Base-by-base conservation (phyloP, 2,329 filamentous ascomycete species). In the Pseudogymnoascus sp. region DNA sequence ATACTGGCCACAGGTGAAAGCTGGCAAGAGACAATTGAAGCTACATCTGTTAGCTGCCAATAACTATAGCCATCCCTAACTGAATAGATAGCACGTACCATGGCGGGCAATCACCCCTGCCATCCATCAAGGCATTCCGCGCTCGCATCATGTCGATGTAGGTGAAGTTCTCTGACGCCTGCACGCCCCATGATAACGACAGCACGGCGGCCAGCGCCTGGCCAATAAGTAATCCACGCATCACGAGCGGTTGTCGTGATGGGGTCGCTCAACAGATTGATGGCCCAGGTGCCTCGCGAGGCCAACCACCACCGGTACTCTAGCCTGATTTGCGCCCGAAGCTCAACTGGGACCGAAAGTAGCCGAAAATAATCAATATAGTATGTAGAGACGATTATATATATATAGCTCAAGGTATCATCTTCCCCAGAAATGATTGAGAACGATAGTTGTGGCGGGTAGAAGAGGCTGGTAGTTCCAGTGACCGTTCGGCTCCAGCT, bases 1-100 rank as follows among this genome's bases (percentile, higher is more conserved):
- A 73, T 89, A 99, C 77, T 99, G 94, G 65, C 90, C 86, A 75
- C 94, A 99, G 65, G 86, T 87, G 74, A 96, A 95, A 65, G 90
- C 91, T 29, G 94, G 92, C 13, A 99, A 84, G 63, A 97, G 89
- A 78, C 94, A 99, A 83, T 99, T 97, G 82, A 99, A 99, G 80
- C 94, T 93, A 67, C 38, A 7, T 51, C 2, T 38, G 29, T 59
- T 39, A 39, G 36, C 36, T 59, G 71, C 59, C 71, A 65, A n/a
- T 59, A 55, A 29, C 29, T 55, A 3, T n/a, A 55, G 10, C 9
- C 33, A 12, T 33, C n/a, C n/a, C 29, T 33, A 13, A 27, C 42
- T 63, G 12, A 48, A 41, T 39, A 55, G 66, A 65, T 25, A 38
- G 39, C 29, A 73, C 78, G 68, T 75, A 89, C 86, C 86, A 94